phyloP scores from a whole-genome alignment of 2,329 filamentous ascomycete species.

The Neofusicoccum ribis region DNA sequence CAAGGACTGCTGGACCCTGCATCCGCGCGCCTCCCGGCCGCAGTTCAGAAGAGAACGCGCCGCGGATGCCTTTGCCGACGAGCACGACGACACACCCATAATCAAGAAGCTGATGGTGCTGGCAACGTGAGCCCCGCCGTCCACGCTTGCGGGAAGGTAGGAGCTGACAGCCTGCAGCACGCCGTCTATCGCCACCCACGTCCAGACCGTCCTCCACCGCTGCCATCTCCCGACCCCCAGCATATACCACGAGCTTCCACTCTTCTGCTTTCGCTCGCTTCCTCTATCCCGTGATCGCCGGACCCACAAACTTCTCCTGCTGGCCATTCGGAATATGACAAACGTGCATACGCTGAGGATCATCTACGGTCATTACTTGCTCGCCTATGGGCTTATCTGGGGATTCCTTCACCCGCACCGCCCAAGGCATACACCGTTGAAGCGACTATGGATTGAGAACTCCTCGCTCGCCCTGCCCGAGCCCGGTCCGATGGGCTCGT shows the following conservation, averaged over 20 bases:
- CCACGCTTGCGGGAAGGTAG: not conserved
- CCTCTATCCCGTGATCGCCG: conserved; percentile 43
- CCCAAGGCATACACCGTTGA: conserved; percentile 32
- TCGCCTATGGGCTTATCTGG: conserved; percentile 42
- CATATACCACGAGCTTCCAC: conserved; percentile 46
- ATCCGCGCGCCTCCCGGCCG: conserved; percentile 24
- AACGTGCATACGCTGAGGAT: conserved; percentile 48
- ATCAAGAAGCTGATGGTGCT: conserved; percentile 45
- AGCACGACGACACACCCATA: conserved; percentile 45
- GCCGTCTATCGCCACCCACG: conserved; percentile 42
- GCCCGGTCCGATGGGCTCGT: conserved; percentile 21
- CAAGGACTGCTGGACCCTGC: conserved; percentile 38
- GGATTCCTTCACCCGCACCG: conserved; percentile 40
- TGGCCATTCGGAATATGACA: conserved; percentile 42
- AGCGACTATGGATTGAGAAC: conserved; percentile 49
- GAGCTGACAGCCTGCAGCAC: conserved; percentile 32
- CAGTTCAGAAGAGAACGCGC: conserved; percentile 15
- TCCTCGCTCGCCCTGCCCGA: conserved; percentile 35
- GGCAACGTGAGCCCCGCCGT: conserved; percentile 33
- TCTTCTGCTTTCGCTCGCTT: conserved; percentile 39
- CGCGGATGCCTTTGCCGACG: conserved; percentile 23
- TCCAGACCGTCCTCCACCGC: conserved; percentile 46
- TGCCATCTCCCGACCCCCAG: conserved; percentile 49
- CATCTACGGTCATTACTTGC: conserved; percentile 44
- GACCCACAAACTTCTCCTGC: conserved; percentile 39